Evolutionary conservation across 257 asterid genomes (phyloP).

Genomic region (Linderniella brevidens): DNA sequence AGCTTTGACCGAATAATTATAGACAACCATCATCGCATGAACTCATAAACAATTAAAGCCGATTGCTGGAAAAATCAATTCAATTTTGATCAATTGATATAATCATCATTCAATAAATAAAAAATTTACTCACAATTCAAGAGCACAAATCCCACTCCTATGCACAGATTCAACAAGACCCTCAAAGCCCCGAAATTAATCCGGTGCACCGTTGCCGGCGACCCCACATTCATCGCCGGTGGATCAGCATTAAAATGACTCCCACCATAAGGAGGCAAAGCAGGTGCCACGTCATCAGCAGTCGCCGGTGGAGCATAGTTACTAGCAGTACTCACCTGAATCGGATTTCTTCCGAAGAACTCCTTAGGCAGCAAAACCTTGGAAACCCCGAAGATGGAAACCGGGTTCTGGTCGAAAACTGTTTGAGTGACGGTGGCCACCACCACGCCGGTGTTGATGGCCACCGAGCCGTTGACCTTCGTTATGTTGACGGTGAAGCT

Average conservation of each 20-base stretch:
- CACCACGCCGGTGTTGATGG: constrained; percentile 58
- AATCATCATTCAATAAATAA: too few species aligned
- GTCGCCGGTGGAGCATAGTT: constrained; percentile 19
- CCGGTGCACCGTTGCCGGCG: constrained; percentile 15
- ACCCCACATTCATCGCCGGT: constrained; percentile 28
- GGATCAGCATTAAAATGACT: constrained; percentile 39
- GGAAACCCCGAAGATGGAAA: constrained; percentile 72
- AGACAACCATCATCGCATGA: too few species aligned
- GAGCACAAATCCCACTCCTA: too few species aligned
- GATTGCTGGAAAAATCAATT: too few species aligned
- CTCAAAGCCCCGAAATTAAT: too few species aligned
- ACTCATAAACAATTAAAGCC: too few species aligned
- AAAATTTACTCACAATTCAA: too few species aligned
- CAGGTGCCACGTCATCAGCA: constrained; percentile 9
- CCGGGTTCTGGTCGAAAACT: constrained; percentile 81
- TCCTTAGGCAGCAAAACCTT: constrained; percentile 58
- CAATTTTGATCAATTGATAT: too few species aligned
- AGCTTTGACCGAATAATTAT: too few species aligned
- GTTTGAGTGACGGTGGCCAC: constrained; percentile 69
- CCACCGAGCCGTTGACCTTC: constrained; percentile 55
- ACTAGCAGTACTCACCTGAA: constrained; percentile 11
- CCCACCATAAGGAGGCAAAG: constrained; percentile 38
- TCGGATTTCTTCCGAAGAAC: constrained; percentile 44
- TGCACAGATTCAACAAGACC: too few species aligned
- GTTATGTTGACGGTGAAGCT: constrained; percentile 48